Conservation (phyloP, 768 basidiomycete species). For the Roridomyces roridus region DNA sequence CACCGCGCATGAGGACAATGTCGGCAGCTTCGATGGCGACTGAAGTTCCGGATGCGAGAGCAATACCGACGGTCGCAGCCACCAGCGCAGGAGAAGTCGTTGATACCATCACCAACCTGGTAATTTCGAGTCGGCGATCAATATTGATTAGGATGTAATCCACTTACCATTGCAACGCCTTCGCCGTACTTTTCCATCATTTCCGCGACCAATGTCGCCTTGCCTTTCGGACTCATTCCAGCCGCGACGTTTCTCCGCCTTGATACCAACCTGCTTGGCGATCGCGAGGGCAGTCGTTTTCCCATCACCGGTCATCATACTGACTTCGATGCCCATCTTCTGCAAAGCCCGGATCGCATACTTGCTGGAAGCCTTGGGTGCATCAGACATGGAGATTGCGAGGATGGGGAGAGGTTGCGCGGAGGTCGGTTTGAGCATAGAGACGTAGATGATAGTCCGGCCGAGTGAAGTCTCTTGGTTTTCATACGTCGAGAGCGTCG, state of each 20-base stretch:
- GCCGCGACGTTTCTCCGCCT: constrained; percentile 85
- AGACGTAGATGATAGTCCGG: constrained; percentile 88
- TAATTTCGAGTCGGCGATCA: constrained; percentile 5
- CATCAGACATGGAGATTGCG: constrained; percentile 86
- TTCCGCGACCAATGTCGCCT: constrained; percentile 84
- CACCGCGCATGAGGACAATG: constrained; percentile 96
- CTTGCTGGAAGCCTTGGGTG: constrained; percentile 83
- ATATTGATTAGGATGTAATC: constrained; percentile 27
- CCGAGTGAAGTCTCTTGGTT: constrained; percentile 71
- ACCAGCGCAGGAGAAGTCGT: constrained; percentile 99
- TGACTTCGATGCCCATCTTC: constrained; percentile 90
- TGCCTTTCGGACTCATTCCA: constrained; percentile 94
- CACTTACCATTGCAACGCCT: constrained; percentile 86
- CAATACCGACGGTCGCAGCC: constrained; percentile 95
- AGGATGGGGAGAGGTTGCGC: constrained; percentile 66
- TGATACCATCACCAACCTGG: constrained; percentile 98
- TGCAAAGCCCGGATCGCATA: constrained; percentile 83
- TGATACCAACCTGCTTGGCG: constrained; percentile 90
- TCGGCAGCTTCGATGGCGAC: constrained; percentile 99
- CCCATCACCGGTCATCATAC: constrained; percentile 94
- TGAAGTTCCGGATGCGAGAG: constrained; percentile 93
- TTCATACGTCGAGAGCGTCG: constrained; percentile 69
- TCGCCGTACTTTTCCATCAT: constrained; percentile 73
- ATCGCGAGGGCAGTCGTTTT: constrained; percentile 86
- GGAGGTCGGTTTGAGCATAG: constrained; percentile 55